These are phyloP conservation scores for Neodidymelliopsis sp. DNA, from an alignment of 2,329 filamentous ascomycete species.

Conservation along the genomic window DNA sequence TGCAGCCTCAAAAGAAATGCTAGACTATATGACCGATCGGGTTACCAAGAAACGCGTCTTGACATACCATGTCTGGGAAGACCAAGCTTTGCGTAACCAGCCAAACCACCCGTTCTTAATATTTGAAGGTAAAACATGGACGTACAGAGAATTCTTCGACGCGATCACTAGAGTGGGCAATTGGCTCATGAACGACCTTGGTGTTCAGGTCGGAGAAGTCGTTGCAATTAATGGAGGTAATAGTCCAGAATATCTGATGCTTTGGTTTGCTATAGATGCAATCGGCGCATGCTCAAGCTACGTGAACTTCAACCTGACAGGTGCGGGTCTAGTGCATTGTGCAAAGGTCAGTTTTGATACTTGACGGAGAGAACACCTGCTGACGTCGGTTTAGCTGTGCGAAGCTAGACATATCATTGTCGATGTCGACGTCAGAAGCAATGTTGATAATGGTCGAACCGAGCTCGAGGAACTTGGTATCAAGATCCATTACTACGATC, in stretches of 20 bases:
- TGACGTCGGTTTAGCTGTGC: conserved; percentile 60
- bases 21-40: conserved; percentile 29
- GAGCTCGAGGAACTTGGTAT: conserved; percentile 33
- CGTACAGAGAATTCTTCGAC: conserved; percentile 44
- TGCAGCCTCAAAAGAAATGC: conserved; percentile 19
- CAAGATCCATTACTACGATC: conserved; percentile 41
- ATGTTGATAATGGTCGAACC: conserved; percentile 38
- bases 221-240: conserved; percentile 49
- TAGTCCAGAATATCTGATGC: conserved; percentile 45
- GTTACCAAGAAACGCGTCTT: conserved; percentile 31
- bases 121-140: conserved; percentile 47
- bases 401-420: conserved; percentile 53
- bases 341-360: conserved; percentile 47
- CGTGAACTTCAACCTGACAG: conserved; percentile 49
- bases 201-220: conserved; percentile 39
- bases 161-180: conserved; percentile 39
- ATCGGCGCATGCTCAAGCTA: conserved; percentile 44
- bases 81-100: conserved; percentile 48
- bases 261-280: conserved; percentile 49
- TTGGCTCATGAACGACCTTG: conserved; percentile 49
- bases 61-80: conserved; percentile 43
- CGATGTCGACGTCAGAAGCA: conserved; percentile 60
- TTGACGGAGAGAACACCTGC: conserved; percentile 40
- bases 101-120: conserved; percentile 45
- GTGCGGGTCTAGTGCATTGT: conserved; percentile 46